Conservation (phyloP, 208 protist species). For the Acanthamoeba royreba region DNA sequence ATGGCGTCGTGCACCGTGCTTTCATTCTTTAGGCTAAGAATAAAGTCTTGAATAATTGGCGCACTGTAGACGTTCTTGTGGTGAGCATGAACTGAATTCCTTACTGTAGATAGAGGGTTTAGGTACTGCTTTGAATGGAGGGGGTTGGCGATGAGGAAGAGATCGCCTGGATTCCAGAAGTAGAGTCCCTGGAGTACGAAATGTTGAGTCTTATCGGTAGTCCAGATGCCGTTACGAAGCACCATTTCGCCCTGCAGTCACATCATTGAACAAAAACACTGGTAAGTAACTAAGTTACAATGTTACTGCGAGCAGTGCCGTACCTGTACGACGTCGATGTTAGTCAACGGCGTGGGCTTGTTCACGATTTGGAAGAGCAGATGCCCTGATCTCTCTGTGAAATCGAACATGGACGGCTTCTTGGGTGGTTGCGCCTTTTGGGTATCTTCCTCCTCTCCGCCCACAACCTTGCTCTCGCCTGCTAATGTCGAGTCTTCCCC, state of each 20-base stretch:
- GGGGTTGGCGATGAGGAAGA: constrained; percentile 41
- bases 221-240: constrained; percentile 55
- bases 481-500: no score
- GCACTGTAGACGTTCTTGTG: background rate
- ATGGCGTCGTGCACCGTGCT: background rate
- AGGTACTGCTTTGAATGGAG: background rate
- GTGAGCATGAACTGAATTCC: no score
- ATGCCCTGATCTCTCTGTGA: background rate
- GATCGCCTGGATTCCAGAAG: constrained; percentile 40
- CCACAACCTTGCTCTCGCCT: no score
- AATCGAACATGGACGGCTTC: background rate
- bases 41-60: background rate
- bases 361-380: constrained; percentile 11
- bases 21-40: background rate
- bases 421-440: background rate
- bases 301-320: background rate
- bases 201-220: background rate
- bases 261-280: background rate
- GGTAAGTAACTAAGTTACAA: no score
- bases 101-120: background rate
- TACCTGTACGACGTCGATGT: constrained; percentile 16
- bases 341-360: background rate
- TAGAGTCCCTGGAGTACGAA: constrained; percentile 55
- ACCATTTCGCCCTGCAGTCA: constrained; percentile 40
- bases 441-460: background rate